These are phyloP conservation scores for Talaromyces rugulosus DNA, from an alignment of 2,329 filamentous ascomycete genomes.

Conservation along the genomic window DNA sequence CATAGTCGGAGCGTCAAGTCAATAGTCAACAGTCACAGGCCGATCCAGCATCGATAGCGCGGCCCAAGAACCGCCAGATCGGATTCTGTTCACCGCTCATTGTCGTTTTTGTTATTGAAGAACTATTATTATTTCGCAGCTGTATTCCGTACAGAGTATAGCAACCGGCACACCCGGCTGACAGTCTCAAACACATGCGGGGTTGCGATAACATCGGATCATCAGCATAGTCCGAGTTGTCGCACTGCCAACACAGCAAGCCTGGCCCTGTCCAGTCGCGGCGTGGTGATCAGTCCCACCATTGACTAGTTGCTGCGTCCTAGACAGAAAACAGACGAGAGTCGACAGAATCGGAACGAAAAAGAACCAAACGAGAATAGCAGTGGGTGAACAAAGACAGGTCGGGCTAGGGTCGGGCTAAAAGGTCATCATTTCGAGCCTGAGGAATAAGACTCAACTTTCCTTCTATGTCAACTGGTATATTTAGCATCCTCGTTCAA, in stretches of 20 bases:
- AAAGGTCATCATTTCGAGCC: neutral
- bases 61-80: neutral
- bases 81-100: neutral
- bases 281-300: neutral
- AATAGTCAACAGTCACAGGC: neutral
- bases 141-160: too few relatives aligned
- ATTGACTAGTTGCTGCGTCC: neutral
- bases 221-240: neutral
- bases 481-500: neutral
- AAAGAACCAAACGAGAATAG: neutral
- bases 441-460: neutral
- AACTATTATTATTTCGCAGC: too few relatives aligned
- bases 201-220: neutral
- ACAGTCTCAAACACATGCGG: neutral
- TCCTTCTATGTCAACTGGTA: neutral
- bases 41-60: neutral
- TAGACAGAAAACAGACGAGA: neutral
- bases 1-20: neutral
- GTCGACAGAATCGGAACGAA: neutral
- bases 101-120: too few relatives aligned
- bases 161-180: neutral
- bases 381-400: neutral
- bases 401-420: too few relatives aligned
- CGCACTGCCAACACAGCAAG: neutral
- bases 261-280: neutral